A percentile compares a stretch with the other conserved stretches of the same genome.
Conservation (phyloP, 106 monocot species). For the Dendrobium officinale region DNA sequence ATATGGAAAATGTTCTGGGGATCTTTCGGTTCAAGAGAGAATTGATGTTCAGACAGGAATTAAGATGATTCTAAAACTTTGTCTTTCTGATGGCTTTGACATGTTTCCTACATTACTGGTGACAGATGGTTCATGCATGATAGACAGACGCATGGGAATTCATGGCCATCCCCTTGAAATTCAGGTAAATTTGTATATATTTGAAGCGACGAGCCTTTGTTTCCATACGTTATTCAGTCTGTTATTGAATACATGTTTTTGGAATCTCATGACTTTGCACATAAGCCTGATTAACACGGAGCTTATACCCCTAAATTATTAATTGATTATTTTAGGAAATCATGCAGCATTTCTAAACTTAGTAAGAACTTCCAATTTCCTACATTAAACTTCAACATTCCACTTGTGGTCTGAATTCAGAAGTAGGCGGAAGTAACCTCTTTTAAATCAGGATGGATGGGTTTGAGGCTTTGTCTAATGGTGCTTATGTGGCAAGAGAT, state of each 20-base stretch:
- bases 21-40: constrained; percentile 92
- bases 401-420: background rate
- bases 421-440: too few relatives aligned
- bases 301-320: background rate
- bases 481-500: too few relatives aligned
- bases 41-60: constrained; percentile 99
- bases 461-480: too few relatives aligned
- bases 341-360: background rate
- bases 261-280: background rate
- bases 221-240: background rate
- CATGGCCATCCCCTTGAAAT: constrained; percentile 99
- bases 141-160: constrained; percentile 94
- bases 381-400: background rate
- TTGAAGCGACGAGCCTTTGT: background rate
- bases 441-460: too few relatives aligned
- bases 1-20: constrained; percentile 96
- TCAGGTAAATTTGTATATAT: constrained; percentile 42
- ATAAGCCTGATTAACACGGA: background rate
- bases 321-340: background rate
- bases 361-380: too few relatives aligned
- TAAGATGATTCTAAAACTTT: constrained; percentile 96
- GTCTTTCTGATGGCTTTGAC: constrained; percentile 97
- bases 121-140: constrained; percentile 99
- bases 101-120: constrained; percentile 98
- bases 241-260: background rate